These are phyloP conservation scores for Naganishia sp. DNA, from an alignment of 1,284 basidiomycete species.

Conservation along the genomic window DNA sequence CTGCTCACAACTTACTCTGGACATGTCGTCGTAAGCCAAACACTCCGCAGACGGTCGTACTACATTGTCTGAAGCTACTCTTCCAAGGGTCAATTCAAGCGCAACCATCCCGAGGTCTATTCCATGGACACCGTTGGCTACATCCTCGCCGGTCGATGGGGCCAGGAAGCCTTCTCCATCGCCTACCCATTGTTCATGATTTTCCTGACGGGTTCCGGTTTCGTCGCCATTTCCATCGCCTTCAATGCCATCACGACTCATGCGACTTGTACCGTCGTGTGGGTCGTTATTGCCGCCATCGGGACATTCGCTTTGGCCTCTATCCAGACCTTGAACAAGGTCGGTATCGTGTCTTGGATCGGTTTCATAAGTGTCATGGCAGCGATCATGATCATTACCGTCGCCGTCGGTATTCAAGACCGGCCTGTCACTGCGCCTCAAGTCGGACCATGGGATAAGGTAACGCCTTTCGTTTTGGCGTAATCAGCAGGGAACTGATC, in stretches of 20 bases:
- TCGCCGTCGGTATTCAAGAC: conserved; percentile 45
- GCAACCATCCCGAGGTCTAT: conserved; percentile 43
- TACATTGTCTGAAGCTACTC: not conserved
- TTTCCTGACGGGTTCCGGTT: conserved; percentile 38
- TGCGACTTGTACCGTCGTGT: conserved; percentile 44
- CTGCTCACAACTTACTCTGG: conserved; percentile 35
- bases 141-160: conserved; percentile 40
- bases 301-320: conserved; percentile 39
- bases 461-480: not conserved
- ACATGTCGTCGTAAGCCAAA: conserved; percentile 7
- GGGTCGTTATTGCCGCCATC: conserved; percentile 38
- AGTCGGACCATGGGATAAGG: conserved; percentile 32
- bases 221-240: conserved; percentile 42
- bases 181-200: conserved; percentile 40
- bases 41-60: not conserved
- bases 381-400: conserved; percentile 42
- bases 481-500: too few relatives aligned
- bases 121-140: conserved; percentile 37
- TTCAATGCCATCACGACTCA: conserved; percentile 44
- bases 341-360: conserved; percentile 44
- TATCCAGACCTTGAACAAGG: conserved; percentile 44
- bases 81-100: conserved; percentile 38
- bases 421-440: conserved; percentile 40
- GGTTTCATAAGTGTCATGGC: conserved; percentile 43
- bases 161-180: conserved; percentile 38